Conservation (phyloP, 2,329 filamentous ascomycete genomes). For the Colletotrichum siamense region DNA sequence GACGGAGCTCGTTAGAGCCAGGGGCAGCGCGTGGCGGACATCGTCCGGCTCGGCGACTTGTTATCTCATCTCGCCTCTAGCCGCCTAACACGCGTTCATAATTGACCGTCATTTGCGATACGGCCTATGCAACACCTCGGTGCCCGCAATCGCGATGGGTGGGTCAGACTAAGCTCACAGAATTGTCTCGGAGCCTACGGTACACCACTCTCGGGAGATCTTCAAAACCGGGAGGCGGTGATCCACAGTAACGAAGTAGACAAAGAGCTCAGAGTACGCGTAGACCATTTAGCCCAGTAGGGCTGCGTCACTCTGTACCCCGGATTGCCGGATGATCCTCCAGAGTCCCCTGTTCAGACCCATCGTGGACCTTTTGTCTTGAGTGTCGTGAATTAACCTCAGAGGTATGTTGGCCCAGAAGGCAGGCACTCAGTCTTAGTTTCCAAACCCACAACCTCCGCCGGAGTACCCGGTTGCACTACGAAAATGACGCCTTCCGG, state of each 20-base stretch:
- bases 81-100: not conserved
- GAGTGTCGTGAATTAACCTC: not conserved
- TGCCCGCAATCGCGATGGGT: not conserved
- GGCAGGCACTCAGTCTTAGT: not conserved
- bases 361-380: not conserved
- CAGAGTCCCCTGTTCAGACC: not conserved
- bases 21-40: not conserved
- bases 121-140: not conserved
- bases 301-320: not conserved
- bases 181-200: not conserved
- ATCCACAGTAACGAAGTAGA: not conserved
- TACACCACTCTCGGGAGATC: not conserved
- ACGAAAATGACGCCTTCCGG: not conserved
- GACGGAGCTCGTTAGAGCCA: not conserved
- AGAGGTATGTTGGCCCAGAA: not conserved
- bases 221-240: not conserved
- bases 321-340: not conserved
- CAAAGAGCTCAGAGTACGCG: not conserved
- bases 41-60: not conserved
- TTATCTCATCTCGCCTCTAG: not conserved
- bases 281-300: not conserved
- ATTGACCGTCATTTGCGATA: not conserved
- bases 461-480: not conserved
- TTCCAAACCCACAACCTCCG: fast-evolving
- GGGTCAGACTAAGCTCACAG: not conserved